These are phyloP conservation scores for Rhodotorula mucilaginosa DNA, from an alignment of 1,284 basidiomycete genomes.

Conservation along the genomic window DNA sequence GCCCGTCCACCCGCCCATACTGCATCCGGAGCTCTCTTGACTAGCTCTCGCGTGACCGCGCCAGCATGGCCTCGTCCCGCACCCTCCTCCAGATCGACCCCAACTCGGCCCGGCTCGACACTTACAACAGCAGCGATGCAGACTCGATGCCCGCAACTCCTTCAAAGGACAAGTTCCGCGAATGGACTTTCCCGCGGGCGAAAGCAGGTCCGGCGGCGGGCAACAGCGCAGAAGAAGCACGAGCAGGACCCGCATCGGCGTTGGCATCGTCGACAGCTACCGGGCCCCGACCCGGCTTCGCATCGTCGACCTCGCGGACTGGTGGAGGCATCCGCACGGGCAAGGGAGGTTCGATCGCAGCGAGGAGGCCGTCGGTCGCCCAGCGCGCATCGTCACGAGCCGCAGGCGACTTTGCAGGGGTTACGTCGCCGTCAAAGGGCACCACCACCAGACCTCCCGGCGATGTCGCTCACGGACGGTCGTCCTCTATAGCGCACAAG, in stretches of 20 bases:
- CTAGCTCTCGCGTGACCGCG: neutral
- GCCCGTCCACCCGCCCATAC: too few relatives aligned
- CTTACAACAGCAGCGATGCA: constrained; percentile 1
- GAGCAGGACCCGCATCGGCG: too few relatives aligned
- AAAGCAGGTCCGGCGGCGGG: neutral
- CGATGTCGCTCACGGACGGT: neutral
- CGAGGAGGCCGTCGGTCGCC: neutral
- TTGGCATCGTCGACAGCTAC: too few relatives aligned
- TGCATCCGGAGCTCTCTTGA: too few relatives aligned
- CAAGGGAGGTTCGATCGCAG: neutral
- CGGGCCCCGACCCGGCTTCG: too few relatives aligned
- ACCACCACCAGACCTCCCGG: neutral
- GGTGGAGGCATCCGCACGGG: neutral
- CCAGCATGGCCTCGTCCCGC: neutral
- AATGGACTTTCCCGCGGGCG: constrained; percentile 25
- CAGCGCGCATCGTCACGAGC: neutral
- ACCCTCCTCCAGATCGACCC: constrained; percentile 7
- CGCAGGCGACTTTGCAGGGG: too few relatives aligned
- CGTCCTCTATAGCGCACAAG: constrained; percentile 1
- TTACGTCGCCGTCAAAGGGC: neutral
- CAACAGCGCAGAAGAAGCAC: neutral
- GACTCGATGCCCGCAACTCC: constrained; percentile 9
- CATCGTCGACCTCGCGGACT: neutral
- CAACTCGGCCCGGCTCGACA: neutral
- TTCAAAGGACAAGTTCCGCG: constrained; percentile 25